Evolutionary conservation across 257 asterid genomes (phyloP).

Genomic region (Penstemon eatonii): DNA sequence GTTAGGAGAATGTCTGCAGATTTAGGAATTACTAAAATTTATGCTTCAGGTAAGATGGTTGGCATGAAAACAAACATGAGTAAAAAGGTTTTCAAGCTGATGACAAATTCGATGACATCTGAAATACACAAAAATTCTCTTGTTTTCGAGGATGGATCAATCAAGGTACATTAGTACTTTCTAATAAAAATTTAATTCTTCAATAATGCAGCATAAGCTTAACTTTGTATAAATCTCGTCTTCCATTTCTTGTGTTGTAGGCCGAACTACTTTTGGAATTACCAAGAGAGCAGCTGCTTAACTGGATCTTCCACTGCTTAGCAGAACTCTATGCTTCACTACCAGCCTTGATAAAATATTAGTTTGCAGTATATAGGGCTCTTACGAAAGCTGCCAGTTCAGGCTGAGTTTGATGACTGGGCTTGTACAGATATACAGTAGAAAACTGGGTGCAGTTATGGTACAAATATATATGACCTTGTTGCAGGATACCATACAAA

Average conservation of each 20-base stretch:
- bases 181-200: neutral
- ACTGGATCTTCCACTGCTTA: constrained; percentile 92
- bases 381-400: constrained; percentile 27
- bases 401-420: neutral
- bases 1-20: constrained; percentile 97
- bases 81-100: constrained; percentile 77
- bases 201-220: neutral
- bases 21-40: constrained; percentile 72
- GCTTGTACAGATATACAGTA: constrained; percentile 19
- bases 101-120: constrained; percentile 74
- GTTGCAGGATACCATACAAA: constrained; percentile 1
- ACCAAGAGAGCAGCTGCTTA: constrained; percentile 92
- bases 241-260: constrained; percentile 44
- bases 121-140: constrained; percentile 68
- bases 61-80: constrained; percentile 85
- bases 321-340: constrained; percentile 81
- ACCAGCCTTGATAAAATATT: constrained; percentile 85
- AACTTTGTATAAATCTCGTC: neutral
- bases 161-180: constrained; percentile 53
- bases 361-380: constrained; percentile 30
- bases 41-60: constrained; percentile 77
- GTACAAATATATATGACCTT: constrained; percentile 4
- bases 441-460: constrained; percentile 2
- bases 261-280: constrained; percentile 91
- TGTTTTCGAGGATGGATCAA: constrained; percentile 68